Evolutionary conservation across 2,329 filamentous ascomycete species (phyloP).

Genomic region (Phaeosphaeria sp.): DNA sequence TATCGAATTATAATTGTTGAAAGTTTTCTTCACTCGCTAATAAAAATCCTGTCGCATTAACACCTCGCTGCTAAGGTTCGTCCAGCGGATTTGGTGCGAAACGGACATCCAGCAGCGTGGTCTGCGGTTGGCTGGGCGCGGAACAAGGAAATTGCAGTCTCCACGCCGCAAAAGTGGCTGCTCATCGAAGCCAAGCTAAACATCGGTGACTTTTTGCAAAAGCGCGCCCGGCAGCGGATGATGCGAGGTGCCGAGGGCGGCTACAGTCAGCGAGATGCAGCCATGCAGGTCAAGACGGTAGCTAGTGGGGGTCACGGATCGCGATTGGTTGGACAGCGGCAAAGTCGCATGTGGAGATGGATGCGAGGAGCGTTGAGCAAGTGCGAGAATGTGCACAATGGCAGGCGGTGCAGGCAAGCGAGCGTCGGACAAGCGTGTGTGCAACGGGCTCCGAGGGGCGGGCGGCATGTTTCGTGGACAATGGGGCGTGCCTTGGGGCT

Average conservation of each 20-base stretch:
- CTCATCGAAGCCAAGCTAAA: not conserved
- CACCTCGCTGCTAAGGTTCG: constrained; percentile 3
- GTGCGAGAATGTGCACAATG: not conserved
- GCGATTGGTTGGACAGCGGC: constrained; percentile 19
- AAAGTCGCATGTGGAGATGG: constrained; percentile 4
- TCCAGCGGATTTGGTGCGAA: constrained; percentile 5
- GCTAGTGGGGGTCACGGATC: not conserved
- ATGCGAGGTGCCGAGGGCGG: constrained; percentile 31
- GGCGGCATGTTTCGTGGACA: constrained; percentile 23
- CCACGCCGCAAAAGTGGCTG: not conserved
- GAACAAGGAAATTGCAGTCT: constrained; percentile 23
- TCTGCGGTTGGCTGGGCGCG: constrained; percentile 5
- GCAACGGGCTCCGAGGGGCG: not conserved
- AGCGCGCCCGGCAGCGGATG: constrained; percentile 20
- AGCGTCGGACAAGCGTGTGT: not conserved
- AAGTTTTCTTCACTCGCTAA: not conserved
- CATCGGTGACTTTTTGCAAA: too few species aligned
- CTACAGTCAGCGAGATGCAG: constrained; percentile 22
- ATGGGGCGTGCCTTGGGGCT: constrained; percentile 12
- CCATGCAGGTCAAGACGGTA: not conserved
- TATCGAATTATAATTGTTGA: not conserved
- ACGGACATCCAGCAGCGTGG: not conserved
- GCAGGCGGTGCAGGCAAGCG: not conserved
- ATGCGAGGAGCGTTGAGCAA: not conserved
- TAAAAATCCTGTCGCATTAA: not conserved